These are phyloP conservation scores for Talaromyces borbonicus DNA, from an alignment of 495 filamentous ascomycete genomes.

Conservation along the genomic window DNA sequence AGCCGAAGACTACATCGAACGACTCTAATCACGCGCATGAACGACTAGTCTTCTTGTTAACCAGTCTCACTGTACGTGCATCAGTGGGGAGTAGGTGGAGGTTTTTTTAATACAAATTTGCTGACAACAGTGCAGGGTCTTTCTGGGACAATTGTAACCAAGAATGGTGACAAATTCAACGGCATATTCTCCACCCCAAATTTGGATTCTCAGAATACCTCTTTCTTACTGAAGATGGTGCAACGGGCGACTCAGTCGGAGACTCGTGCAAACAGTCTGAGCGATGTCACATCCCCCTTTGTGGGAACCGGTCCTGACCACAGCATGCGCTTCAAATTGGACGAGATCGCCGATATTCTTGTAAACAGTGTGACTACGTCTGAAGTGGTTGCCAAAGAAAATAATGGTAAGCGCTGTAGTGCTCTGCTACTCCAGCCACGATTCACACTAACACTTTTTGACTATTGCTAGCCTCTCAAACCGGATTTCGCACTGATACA, in stretches of 20 bases:
- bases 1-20: conserved; percentile 28
- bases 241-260: conserved; percentile 49
- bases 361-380: conserved; percentile 45
- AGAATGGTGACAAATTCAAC: conserved; percentile 61
- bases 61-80: conserved; percentile 56
- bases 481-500: conserved; percentile 72
- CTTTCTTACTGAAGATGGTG: conserved; percentile 75
- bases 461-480: conserved; percentile 29
- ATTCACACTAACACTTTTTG: conserved; percentile 1
- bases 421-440: neutral
- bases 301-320: conserved; percentile 53
- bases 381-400: conserved; percentile 40
- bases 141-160: conserved; percentile 54
- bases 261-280: conserved; percentile 46
- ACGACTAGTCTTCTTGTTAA: conserved; percentile 52
- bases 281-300: conserved; percentile 41
- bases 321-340: conserved; percentile 68
- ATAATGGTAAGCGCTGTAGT: conserved; percentile 57
- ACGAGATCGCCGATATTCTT: conserved; percentile 61
- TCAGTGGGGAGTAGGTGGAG: conserved; percentile 9
- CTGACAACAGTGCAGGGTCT: conserved; percentile 47
- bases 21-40: conserved; percentile 55
- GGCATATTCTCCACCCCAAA: conserved; percentile 57
- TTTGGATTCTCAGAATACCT: conserved; percentile 46
- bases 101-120: conserved; percentile 10